These are phyloP conservation scores for Pulveroboletus sp. DNA, from an alignment of 768 basidiomycete genomes.

Conservation along the genomic window DNA sequence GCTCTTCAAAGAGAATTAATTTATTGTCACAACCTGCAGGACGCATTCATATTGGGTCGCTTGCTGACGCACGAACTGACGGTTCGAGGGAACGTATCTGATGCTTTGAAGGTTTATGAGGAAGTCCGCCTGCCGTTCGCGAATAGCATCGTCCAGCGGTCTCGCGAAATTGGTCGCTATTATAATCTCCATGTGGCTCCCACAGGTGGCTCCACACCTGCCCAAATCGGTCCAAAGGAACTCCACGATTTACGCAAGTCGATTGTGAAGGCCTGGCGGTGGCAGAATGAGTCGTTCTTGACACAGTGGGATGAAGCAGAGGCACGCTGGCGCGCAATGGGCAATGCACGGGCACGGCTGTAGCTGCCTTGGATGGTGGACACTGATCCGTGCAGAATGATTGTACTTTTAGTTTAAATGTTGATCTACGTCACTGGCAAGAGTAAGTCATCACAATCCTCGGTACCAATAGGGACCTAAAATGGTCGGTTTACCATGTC, in stretches of 20 bases:
- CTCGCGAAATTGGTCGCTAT: constrained; percentile 21
- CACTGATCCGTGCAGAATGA: too few relatives aligned
- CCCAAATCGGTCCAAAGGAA: neutral
- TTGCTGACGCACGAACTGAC: constrained; percentile 25
- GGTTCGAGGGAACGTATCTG: constrained; percentile 17
- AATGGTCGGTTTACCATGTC: too few relatives aligned
- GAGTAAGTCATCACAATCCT: too few relatives aligned
- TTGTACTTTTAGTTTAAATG: too few relatives aligned
- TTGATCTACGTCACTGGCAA: too few relatives aligned
- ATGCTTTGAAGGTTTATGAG: constrained; percentile 32
- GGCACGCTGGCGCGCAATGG: constrained; percentile 5
- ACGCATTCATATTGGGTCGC: constrained; percentile 30
- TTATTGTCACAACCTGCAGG: constrained; percentile 8
- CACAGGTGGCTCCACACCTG: neutral
- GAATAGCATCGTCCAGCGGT: constrained; percentile 18
- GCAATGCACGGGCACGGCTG: too few relatives aligned
- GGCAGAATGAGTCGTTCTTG: constrained; percentile 11
- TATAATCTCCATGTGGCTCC: constrained; percentile 15
- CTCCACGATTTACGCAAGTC: constrained; percentile 8
- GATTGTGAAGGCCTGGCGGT: constrained; percentile 18
- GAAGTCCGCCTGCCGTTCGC: constrained; percentile 29
- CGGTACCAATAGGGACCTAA: too few relatives aligned
- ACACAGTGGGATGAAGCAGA: constrained; percentile 14
- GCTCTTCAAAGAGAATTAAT: too few relatives aligned
- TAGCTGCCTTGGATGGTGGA: too few relatives aligned